Evolutionary conservation across 1,284 basidiomycete species (phyloP).

Genomic region (Leccinum solheimii): DNA sequence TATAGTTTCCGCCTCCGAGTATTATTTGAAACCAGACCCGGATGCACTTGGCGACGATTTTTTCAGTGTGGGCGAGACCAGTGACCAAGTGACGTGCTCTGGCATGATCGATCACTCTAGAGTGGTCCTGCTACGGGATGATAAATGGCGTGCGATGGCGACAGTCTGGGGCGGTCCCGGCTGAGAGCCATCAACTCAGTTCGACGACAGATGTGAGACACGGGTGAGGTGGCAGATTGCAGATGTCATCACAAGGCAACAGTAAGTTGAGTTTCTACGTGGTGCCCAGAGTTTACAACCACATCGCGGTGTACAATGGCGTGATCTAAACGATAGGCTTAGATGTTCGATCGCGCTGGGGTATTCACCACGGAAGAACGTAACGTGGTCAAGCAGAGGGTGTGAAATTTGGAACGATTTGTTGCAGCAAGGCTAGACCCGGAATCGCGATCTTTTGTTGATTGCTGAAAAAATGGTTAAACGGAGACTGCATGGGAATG

Average conservation of each 20-base stretch:
- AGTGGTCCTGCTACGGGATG: not conserved
- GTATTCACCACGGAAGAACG: not conserved
- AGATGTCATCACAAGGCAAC: not conserved
- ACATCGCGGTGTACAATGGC: not conserved
- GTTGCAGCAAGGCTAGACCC: conserved; percentile 30
- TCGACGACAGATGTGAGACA: no score
- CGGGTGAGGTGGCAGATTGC: not conserved
- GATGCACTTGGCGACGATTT: not conserved
- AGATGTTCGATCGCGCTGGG: not conserved
- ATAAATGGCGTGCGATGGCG: no score
- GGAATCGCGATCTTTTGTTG: conserved; percentile 31
- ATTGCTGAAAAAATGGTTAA: conserved; percentile 16
- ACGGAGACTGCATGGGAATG: not conserved
- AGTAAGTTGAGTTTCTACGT: not conserved
- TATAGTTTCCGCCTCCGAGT: not conserved
- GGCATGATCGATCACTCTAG: not conserved
- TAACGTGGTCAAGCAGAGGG: conserved; percentile 14
- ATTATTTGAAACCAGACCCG: not conserved
- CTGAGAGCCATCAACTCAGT: not conserved
- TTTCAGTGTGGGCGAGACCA: not conserved
- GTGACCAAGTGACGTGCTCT: not conserved
- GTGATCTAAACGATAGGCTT: not conserved
- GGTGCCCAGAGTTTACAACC: not conserved
- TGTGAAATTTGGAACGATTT: conserved; percentile 23
- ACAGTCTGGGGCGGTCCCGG: not conserved